Conservation (phyloP, 176 grass and related monocot genomes). For the Tuctoria greenei region DNA sequence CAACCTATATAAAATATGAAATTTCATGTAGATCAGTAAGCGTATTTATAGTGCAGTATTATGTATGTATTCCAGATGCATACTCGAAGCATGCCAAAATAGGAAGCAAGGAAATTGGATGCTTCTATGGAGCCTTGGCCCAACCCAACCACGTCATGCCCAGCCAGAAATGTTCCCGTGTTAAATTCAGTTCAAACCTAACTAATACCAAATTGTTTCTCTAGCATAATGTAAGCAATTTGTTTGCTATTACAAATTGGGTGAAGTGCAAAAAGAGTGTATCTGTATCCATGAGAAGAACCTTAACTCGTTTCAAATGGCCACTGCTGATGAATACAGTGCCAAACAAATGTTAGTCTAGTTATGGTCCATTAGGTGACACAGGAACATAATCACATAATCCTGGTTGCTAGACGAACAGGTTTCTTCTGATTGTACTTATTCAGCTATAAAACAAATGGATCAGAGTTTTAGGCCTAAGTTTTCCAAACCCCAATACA, state of each 20-base stretch:
- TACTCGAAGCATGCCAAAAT: background rate
- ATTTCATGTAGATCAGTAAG: background rate
- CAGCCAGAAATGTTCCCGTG: background rate
- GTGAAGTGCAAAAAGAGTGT: no score
- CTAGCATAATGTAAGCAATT: background rate
- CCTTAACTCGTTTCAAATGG: background rate
- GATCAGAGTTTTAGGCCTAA: constrained; percentile 3
- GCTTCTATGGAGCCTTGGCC: background rate
- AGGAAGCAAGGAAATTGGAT: background rate
- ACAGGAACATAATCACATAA: background rate
- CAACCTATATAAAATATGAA: background rate
- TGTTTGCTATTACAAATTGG: background rate
- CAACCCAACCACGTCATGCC: background rate
- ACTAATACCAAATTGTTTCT: background rate
- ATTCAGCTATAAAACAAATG: background rate
- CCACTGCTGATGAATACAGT: background rate
- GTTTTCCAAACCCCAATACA: background rate
- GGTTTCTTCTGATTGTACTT: background rate
- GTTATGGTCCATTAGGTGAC: background rate
- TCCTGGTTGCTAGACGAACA: background rate
- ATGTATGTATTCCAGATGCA: background rate
- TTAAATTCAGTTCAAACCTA: background rate
- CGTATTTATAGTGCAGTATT: background rate
- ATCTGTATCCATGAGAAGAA: no score
- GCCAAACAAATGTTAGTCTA: background rate